These are phyloP conservation scores for Botrytis fragariae DNA, from an alignment of 2,329 filamentous ascomycete species.

Conservation along the genomic window DNA sequence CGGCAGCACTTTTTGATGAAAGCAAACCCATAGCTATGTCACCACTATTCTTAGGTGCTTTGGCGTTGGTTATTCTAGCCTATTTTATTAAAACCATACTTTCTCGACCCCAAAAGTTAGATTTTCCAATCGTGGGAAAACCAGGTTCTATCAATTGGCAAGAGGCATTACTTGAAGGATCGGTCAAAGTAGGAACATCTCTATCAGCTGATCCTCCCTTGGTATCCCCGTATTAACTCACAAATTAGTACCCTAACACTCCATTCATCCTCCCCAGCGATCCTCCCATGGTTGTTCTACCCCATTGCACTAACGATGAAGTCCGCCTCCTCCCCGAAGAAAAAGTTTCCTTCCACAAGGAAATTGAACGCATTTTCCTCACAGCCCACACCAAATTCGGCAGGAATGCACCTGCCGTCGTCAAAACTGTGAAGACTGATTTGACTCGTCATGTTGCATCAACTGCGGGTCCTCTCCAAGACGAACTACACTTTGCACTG, in stretches of 20 bases:
- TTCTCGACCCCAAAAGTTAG: not conserved
- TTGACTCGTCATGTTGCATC: constrained; percentile 30
- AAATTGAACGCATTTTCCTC: not conserved
- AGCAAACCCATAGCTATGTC: not conserved
- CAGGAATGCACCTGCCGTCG: not conserved
- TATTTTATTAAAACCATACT: not conserved
- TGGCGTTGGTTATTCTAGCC: not conserved
- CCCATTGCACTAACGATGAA: not conserved
- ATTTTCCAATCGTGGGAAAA: not conserved
- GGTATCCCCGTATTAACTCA: not conserved
- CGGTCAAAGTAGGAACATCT: not conserved
- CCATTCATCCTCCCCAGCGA: not conserved
- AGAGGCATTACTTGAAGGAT: not conserved
- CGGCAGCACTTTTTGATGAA: not conserved
- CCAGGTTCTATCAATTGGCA: not conserved
- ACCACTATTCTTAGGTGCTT: not conserved
- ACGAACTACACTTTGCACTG: constrained; percentile 30
- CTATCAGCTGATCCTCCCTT: not conserved
- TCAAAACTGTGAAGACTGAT: constrained; percentile 29
- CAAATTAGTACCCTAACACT: not conserved
- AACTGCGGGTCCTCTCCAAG: constrained; percentile 28
- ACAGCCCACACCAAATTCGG: not conserved
- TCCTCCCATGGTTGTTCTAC: not conserved
- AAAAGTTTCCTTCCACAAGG: not conserved
- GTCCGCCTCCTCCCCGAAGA: not conserved